Percentiles rank a stretch among this genome's conserved stretches.
Conservation (phyloP, 2,329 filamentous ascomycete species). For the Pseudogymnoascus sp. region DNA sequence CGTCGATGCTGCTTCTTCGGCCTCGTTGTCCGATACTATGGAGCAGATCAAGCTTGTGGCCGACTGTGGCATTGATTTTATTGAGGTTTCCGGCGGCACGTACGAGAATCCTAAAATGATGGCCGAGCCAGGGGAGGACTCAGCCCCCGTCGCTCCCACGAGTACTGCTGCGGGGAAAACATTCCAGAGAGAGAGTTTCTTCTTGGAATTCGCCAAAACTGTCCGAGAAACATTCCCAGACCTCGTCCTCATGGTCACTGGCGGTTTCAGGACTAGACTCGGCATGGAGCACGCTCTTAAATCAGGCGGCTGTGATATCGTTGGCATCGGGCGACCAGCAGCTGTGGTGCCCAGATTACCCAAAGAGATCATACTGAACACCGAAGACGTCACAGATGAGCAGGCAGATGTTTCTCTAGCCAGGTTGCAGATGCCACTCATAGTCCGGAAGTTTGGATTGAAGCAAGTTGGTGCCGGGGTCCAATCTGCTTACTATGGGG, state of each 20-base stretch:
- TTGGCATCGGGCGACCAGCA: slow-evolving; percentile 40
- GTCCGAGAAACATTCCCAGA: slow-evolving; percentile 38
- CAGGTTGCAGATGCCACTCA: background rate
- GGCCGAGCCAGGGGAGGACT: background rate
- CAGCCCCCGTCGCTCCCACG: slow-evolving; percentile 12
- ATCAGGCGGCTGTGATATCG: slow-evolving; percentile 39
- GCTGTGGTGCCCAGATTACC: slow-evolving; percentile 37
- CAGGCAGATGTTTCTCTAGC: slow-evolving; percentile 14
- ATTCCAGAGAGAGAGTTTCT: slow-evolving; percentile 55
- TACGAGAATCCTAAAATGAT: slow-evolving; percentile 45
- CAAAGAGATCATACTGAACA: slow-evolving; percentile 28
- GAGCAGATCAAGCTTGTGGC: slow-evolving; percentile 47
- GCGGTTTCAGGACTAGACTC: slow-evolving; percentile 49
- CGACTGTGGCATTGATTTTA: slow-evolving; percentile 50
- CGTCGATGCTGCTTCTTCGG: slow-evolving; percentile 38
- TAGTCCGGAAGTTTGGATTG: background rate
- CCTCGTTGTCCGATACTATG: slow-evolving; percentile 43
- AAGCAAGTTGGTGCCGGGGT: slow-evolving; percentile 16
- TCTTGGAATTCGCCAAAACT: slow-evolving; percentile 54
- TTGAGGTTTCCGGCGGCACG: slow-evolving; percentile 58
- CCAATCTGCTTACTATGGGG: slow-evolving; percentile 20
- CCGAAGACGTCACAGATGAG: slow-evolving; percentile 20
- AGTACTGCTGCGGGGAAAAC: slow-evolving; percentile 35
- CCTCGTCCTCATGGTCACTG: slow-evolving; percentile 48
- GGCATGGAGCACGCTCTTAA: slow-evolving; percentile 42